Base-by-base conservation (phyloP, 345 rosid species). In the Eucalyptus cloeziana region DNA sequence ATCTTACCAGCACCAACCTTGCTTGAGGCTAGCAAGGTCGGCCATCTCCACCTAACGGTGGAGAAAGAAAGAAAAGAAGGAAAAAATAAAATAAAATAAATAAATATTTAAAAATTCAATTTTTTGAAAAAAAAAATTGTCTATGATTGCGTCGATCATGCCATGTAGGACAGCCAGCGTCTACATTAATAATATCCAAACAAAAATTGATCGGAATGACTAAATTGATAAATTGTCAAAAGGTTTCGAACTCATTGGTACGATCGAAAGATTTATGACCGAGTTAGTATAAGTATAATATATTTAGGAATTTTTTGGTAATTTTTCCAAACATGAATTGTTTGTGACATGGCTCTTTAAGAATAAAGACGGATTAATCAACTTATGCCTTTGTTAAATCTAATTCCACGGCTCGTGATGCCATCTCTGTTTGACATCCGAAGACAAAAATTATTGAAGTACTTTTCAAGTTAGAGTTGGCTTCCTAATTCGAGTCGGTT, bases 91-190 rank as follows among this genome's bases (percentile, higher is more conserved):
- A 54, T 21, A 8, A 54, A 56, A 8, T 54, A 17, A 17, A 6
- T 14, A 21, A 22, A 22, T 21, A 8, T 56, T 56, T 9, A 56
- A 56, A 56, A 56, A 7, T 52, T 52, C 4, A 17, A 7, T 7
- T 52, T 56, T 56, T 54, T 8, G 5, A 22, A 54, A 54, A 54
- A 37, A 52, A 2, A 22, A 4, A 21, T 21, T 54, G 5, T 54
- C 60, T 8, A 54, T 7, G 27, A 3, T 0, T 8, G 0, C 5
- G 0, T 21, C 0, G 0, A 0, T 8, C 12, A 0, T 54, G 25
- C 2, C 11, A 7, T 8, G 1, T 22, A 54, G 2, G 4, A 54
- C 0, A 0, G 2, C 10, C 4, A 3, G 0, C 2, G 0, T 54
- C 2, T 22, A 22, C 27, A 54, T 22, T 0, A 56, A 56, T 8